phyloP scores from a whole-genome alignment of 192 early-diverging fungal species.

The Coemansia sp. region DNA sequence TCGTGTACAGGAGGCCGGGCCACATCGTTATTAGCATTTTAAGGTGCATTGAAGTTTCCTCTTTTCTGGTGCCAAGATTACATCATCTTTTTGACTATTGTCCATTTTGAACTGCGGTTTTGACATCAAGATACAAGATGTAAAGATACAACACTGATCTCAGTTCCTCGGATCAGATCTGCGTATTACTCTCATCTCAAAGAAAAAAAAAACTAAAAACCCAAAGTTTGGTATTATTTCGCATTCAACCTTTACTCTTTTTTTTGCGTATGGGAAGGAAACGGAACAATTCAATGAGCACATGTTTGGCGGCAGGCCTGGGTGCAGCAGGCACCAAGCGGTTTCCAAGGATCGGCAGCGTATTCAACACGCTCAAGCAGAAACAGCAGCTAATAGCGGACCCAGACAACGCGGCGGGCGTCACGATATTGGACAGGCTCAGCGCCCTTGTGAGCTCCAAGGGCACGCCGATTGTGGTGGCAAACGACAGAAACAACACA shows the following conservation, averaged over 20 bases:
- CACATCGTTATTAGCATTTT: too few relatives aligned
- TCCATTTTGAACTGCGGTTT: not conserved
- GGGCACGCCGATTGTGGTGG: not conserved
- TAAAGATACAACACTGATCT: not conserved
- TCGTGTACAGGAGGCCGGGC: not conserved
- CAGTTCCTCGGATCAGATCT: not conserved
- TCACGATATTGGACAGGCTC: not conserved
- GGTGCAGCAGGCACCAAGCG: constrained; percentile 22
- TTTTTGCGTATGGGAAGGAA: not conserved
- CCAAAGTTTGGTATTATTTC: not conserved
- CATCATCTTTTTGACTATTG: not conserved
- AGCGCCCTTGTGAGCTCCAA: not conserved
- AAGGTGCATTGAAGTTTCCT: not conserved
- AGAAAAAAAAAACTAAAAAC: too few relatives aligned
- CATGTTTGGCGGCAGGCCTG: constrained; percentile 2
- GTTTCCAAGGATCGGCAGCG: constrained; percentile 13
- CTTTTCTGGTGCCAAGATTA: not conserved
- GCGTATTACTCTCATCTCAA: not conserved
- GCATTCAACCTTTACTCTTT: not conserved
- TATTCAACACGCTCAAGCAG: constrained; percentile 1
- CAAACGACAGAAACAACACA: not conserved
- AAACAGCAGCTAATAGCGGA: not conserved
- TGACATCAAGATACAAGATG: not conserved
- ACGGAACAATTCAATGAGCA: not conserved
- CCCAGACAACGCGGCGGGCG: not conserved